Conservation (phyloP, 208 protist species). For the Leishmania tarentolae region DNA sequence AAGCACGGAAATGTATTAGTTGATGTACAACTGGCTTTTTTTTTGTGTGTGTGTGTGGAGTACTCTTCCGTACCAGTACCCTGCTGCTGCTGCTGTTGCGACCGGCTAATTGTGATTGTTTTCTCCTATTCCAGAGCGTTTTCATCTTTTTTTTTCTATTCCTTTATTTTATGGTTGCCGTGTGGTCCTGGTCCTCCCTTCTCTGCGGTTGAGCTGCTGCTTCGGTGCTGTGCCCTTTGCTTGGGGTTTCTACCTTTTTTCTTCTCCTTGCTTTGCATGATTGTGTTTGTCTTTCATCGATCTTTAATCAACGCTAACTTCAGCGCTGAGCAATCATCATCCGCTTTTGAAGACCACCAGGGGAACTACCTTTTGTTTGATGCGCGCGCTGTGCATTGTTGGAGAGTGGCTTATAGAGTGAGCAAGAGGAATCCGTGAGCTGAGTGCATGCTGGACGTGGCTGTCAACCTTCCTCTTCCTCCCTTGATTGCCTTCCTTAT, state of each 20-base stretch:
- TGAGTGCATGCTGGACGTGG: not conserved
- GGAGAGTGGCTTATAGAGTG: not conserved
- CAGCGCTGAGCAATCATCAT: not conserved
- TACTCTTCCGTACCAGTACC: not conserved
- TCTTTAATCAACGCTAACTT: not conserved
- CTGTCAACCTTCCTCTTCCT: not conserved
- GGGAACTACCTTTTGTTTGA: not conserved
- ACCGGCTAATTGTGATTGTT: not conserved
- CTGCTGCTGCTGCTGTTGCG: not conserved
- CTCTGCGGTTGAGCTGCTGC: not conserved
- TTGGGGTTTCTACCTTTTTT: not conserved
- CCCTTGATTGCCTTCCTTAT: no score
- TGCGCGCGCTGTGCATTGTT: not conserved
- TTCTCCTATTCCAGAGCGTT: not conserved
- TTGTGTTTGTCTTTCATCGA: not conserved
- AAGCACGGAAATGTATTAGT: not conserved
- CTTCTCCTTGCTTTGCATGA: not conserved
- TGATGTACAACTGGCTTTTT: no score
- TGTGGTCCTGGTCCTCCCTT: not conserved
- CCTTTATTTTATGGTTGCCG: not conserved
- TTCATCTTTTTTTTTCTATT: not conserved
- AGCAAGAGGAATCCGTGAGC: not conserved
- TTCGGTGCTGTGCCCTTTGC: not conserved
- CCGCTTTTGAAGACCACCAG: not conserved
- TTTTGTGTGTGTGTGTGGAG: not conserved